phyloP scores from a whole-genome alignment of 495 filamentous ascomycete genomes.

The Xylaria longipes region DNA sequence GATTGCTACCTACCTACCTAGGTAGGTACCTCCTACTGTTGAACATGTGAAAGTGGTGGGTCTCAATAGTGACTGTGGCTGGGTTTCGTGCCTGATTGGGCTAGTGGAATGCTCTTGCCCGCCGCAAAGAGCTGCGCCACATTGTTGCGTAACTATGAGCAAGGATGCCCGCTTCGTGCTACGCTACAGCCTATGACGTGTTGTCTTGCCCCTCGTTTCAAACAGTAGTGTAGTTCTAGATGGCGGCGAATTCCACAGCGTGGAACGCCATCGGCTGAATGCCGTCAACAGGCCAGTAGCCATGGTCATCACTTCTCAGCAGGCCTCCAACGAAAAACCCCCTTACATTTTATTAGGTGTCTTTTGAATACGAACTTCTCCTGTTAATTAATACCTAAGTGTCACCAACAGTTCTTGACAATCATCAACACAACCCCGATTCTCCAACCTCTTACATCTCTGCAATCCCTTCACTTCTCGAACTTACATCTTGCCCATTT shows the following conservation, averaged over 20 bases:
- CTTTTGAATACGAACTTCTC: neutral
- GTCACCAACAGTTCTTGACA: neutral
- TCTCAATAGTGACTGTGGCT: neutral
- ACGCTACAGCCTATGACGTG: conserved; percentile 27
- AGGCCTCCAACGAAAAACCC: conserved; percentile 14
- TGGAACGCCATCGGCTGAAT: neutral
- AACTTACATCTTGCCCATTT: neutral
- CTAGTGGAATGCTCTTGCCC: neutral
- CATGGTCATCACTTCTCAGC: neutral
- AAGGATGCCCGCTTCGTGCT: neutral
- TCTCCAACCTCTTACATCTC: neutral
- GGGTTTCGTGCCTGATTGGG: neutral
- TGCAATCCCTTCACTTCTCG: neutral
- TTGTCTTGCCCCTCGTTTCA: conserved; percentile 34
- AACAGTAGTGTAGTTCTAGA: neutral
- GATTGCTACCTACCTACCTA: no score
- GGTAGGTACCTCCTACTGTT: no score
- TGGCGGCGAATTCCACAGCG: neutral
- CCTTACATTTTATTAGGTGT: neutral
- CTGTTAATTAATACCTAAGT: neutral
- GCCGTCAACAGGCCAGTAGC: neutral
- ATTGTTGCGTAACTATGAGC: conserved; percentile 9
- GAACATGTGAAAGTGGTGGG: conserved; percentile 8
- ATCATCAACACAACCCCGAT: neutral
- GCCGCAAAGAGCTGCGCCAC: conserved; percentile 10